Evolutionary conservation across 768 basidiomycete species (phyloP), one percentile per base, ranked within the genome.

Genomic region (Cystobasidium onofrii): DNA sequence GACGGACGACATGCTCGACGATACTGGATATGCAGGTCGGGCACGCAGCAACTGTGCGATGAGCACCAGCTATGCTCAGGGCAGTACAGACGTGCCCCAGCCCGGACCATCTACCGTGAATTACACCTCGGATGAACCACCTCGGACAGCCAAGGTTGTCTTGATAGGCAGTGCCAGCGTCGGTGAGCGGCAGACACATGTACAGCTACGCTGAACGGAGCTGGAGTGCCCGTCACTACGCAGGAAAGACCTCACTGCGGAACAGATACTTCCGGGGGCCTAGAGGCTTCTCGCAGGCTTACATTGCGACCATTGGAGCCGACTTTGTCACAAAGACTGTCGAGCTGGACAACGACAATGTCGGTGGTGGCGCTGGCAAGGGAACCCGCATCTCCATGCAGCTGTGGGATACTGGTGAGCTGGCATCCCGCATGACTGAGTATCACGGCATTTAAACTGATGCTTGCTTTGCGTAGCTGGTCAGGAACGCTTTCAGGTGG

Each of bases 241-340:
- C 43, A 44, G 67, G 66, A 39, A 75, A 69, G 67, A 75, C 60
- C 4, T 52, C 67, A 20, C 31, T 69, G 17, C 36, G 60, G 36
- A 41, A 52, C 31, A n/a, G 71, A 31, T 71, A 63, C 61, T 39
- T 69, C 20, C 25, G 54, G 43, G 39, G 50, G 15, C 44, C 31
- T 10, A 62, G 36, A 36, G 41, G 29, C n/a, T 70, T 75, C 69
- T 27, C 71, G 12, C 55, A 73, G 20, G 55, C 41, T 20, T 63
- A 75, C 41, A 60, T 46, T 44, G 74, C 74, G n/a, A 75, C 74
- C 25, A 75, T 75, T 41, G 74, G 74, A 3, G 74, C 74, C 25
- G 74, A 75, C 66, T 75, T 75, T 43, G 27, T 27, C 27, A 44
- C 74, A 25, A 72, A 75, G 71, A 75, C 34, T 2, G 27, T 75